These are phyloP conservation scores for Eucalyptus curtisii DNA, from an alignment of 345 rosid genomes.

Conservation along the genomic window DNA sequence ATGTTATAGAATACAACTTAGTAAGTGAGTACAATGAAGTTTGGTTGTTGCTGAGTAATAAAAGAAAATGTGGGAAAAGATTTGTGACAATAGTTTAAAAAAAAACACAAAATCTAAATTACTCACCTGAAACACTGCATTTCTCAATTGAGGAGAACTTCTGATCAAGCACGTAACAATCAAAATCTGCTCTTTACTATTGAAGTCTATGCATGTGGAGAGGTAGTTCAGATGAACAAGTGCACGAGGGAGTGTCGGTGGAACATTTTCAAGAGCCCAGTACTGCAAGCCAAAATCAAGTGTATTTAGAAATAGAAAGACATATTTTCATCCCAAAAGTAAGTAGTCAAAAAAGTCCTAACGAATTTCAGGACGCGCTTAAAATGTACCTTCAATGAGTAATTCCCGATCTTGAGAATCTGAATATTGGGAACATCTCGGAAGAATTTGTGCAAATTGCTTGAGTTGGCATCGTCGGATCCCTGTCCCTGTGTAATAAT, in stretches of 20 bases:
- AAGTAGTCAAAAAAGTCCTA: background rate
- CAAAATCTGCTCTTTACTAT: background rate
- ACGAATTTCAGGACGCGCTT: background rate
- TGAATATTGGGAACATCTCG: too few species aligned
- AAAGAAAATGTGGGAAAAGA: background rate
- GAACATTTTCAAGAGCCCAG: background rate
- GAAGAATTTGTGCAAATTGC: background rate
- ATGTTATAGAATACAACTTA: too few species aligned
- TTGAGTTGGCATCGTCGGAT: background rate
- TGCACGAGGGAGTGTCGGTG: background rate
- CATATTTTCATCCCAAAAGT: background rate
- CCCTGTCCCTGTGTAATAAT: background rate
- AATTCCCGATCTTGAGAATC: background rate
- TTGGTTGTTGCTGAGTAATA: background rate
- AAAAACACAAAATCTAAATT: background rate
- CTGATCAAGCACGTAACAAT: background rate
- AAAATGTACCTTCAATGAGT: background rate
- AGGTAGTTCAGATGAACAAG: background rate
- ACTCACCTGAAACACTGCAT: background rate
- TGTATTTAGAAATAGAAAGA: background rate
- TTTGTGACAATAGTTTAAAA: background rate
- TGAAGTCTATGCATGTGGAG: background rate
- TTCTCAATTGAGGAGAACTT: background rate
- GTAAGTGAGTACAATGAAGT: background rate
- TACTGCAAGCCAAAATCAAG: background rate